Evolutionary conservation across 768 basidiomycete genomes (phyloP).

Genomic region (Mycena epipterygia): DNA sequence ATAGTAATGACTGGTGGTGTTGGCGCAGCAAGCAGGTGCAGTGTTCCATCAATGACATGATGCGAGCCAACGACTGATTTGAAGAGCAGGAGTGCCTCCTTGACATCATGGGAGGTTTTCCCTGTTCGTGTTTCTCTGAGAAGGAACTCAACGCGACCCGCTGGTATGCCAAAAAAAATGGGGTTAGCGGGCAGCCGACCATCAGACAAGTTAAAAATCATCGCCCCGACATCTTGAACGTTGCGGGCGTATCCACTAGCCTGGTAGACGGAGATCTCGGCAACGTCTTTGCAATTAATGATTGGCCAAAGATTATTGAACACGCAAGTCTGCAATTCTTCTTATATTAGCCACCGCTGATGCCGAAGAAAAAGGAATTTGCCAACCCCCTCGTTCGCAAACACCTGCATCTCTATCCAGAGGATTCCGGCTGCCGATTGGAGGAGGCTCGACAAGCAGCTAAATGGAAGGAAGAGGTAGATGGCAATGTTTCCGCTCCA

Average conservation of each 20-base stretch:
- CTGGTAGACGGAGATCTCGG: constrained; percentile 2
- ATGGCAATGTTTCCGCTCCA: no score
- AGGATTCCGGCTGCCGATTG: neutral
- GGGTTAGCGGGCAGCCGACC: neutral
- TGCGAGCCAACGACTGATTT: no score
- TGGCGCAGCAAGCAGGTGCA: no score
- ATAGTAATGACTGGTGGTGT: neutral
- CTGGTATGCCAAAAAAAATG: neutral
- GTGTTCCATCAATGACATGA: no score
- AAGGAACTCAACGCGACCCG: neutral
- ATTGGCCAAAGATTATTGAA: no score
- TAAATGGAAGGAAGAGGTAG: neutral
- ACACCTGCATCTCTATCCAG: neutral
- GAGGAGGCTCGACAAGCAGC: neutral
- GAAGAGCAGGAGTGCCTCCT: neutral
- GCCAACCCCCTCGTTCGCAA: constrained; percentile 3
- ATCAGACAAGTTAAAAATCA: constrained; percentile 8
- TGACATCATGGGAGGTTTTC: neutral
- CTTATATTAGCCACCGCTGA: no score
- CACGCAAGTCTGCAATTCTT: no score
- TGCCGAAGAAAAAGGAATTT: constrained; percentile 9
- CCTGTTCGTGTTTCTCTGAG: neutral
- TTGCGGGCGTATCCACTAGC: neutral
- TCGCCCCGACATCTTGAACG: neutral
- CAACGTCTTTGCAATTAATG: neutral